Percentiles rank a stretch among this genome's conserved stretches.
Evolutionary conservation across 2,329 filamentous ascomycete species (phyloP).

Genomic region (Cytospora piceicola): DNA sequence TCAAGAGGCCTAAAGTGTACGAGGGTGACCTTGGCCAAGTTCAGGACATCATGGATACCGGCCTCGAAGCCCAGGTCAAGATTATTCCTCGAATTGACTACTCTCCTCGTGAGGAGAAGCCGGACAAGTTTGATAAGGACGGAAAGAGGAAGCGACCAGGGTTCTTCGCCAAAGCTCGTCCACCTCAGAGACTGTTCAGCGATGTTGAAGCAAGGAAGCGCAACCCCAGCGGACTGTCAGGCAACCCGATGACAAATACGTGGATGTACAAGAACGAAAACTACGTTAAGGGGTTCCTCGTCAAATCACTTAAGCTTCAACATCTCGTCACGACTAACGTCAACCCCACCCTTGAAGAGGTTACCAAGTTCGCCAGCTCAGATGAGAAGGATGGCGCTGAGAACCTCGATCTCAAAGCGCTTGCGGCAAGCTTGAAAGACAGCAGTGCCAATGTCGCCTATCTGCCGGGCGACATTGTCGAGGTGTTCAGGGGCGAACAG

Average conservation of each 20-base stretch:
- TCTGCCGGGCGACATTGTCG: slow-evolving; percentile 91
- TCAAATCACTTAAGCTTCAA: slow-evolving; percentile 92
- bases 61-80: slow-evolving; percentile 82
- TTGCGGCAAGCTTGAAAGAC: slow-evolving; percentile 88
- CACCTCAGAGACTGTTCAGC: slow-evolving; percentile 89
- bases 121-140: slow-evolving; percentile 48
- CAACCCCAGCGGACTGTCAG: slow-evolving; percentile 65
- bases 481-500: slow-evolving; percentile 95
- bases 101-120: slow-evolving; percentile 34
- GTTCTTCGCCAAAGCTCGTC: slow-evolving; percentile 55
- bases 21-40: slow-evolving; percentile 89
- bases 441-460: slow-evolving; percentile 82
- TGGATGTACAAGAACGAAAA: slow-evolving; percentile 88
- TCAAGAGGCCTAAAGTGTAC: slow-evolving; percentile 80
- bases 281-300: slow-evolving; percentile 89
- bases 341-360: slow-evolving; percentile 90
- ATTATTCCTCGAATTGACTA: slow-evolving; percentile 93
- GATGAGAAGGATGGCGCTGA: slow-evolving; percentile 85
- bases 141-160: slow-evolving; percentile 81
- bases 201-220: slow-evolving; percentile 91
- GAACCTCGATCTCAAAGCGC: slow-evolving; percentile 87
- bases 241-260: slow-evolving; percentile 76
- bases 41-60: slow-evolving; percentile 89
- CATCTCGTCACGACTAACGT: slow-evolving; percentile 85
- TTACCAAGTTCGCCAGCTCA: slow-evolving; percentile 89